phyloP scores from a whole-genome alignment of 148 eudicot genomes.

The Fagopyrum homotropicum region DNA sequence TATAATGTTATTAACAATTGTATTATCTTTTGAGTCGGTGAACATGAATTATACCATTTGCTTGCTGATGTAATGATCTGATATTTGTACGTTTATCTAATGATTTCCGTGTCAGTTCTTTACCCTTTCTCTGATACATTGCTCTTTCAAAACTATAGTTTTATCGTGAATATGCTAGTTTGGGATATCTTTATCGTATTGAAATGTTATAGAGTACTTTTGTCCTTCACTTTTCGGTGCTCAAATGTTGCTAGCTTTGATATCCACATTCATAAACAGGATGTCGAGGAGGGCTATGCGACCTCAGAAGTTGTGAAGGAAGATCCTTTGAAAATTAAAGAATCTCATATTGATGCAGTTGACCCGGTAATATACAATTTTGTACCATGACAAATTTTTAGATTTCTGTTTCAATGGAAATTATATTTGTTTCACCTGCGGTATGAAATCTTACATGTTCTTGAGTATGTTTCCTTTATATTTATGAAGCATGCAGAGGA shows the following conservation, averaged over 20 bases:
- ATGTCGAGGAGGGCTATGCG: constrained; percentile 25
- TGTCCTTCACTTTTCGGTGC: constrained; percentile 2
- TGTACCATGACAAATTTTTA: not conserved
- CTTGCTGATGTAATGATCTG: not conserved
- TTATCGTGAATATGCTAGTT: not conserved
- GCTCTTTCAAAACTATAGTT: not conserved
- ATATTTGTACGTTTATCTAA: not conserved
- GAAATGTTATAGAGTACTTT: not conserved
- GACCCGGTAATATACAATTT: constrained; percentile 27
- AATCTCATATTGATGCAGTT: constrained; percentile 25
- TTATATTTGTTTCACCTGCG: constrained; percentile 14
- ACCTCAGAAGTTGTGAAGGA: constrained; percentile 31
- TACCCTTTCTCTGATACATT: not conserved
- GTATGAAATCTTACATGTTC: constrained; percentile 11
- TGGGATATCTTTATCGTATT: not conserved
- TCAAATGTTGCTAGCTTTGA: constrained; percentile 10
- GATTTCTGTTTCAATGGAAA: not conserved
- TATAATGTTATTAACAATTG: not conserved
- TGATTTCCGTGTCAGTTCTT: not conserved
- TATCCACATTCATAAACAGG: constrained; percentile 31
- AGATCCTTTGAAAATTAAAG: constrained; percentile 33
- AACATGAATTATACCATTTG: not conserved
- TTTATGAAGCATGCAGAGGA: constrained; percentile 28
- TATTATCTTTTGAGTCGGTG: not conserved
- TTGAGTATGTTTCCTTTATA: constrained; percentile 13